Base-by-base conservation (phyloP, 192 early-diverging fungal species). In the Backusella liffmaniae region DNA sequence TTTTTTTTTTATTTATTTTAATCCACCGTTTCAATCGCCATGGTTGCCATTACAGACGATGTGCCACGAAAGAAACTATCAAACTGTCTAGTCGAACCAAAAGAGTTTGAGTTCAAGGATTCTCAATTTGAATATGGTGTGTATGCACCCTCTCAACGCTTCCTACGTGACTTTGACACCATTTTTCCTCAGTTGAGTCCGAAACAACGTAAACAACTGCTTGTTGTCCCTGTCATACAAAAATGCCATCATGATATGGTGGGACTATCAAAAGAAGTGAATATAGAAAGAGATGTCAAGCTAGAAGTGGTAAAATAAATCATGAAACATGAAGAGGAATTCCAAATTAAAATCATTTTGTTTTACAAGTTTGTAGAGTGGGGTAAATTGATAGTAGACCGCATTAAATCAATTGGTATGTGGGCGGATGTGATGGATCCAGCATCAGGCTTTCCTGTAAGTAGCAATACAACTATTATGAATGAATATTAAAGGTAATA, bases 391-490 rank as follows among this genome's bases (percentile, higher is more conserved):
- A 74, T 95, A 4, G 86, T 91, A 35, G 56, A 84, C 6, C 79
- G 84, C 5, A 79, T 95, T 32, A 80, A 83, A 44, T 72, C 82
- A 21, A 70, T 80, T 35, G 93, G 91, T 6, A 86, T 90, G 86
- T 98, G 95, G 95, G 93, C 93, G 0, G 96, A 98, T 81, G 80
- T 96, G 49, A 96, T 94, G 41, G 96, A 98, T 77, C 96, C 96
- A 21, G 92, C 94, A 56, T 95, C 94, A 18, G 96, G 96, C 5
- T 94, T 87, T 76, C 91, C 94, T 3, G 91, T 91, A 88, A 83
- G 82, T 74, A 32, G 32, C 3, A 2, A 32, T 32, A 3, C 2
- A 32, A 32, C 2, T 3, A 32, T 32, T 2, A 32, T 32, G 2
- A 32, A 32, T 32, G 32, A 3, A 32, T 32, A 32, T 3, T 3